Percentiles rank a stretch among this genome's conserved stretches.
phyloP scores from a whole-genome alignment of 345 rosid species.

The Euphorbia pulcherrima region DNA sequence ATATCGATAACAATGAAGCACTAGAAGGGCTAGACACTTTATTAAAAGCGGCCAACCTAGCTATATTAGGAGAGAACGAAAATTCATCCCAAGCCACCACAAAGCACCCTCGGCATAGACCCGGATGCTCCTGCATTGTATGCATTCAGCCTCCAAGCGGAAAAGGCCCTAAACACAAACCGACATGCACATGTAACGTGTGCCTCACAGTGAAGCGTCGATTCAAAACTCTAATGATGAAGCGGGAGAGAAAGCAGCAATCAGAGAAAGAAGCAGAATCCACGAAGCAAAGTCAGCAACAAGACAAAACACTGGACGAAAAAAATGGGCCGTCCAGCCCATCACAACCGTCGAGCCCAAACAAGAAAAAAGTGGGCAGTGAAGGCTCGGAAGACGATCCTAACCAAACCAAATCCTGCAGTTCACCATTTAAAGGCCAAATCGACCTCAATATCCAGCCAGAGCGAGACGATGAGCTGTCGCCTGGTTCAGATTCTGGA shows the following conservation, averaged over 20 bases:
- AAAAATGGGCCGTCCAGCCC: conserved; percentile 37
- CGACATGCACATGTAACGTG: conserved; percentile 67
- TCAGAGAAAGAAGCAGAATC: conserved; percentile 52
- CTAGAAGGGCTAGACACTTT: conserved; percentile 65
- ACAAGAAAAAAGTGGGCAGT: conserved; percentile 31
- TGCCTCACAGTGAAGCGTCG: conserved; percentile 79
- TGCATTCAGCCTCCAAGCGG: conserved; percentile 97
- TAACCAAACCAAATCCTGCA: conserved; percentile 38
- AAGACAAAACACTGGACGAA: conserved; percentile 42
- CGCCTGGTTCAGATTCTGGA: conserved; percentile 51
- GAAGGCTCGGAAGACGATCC: conserved; percentile 49
- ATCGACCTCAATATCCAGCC: conserved; percentile 93
- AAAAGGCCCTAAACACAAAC: conserved; percentile 78
- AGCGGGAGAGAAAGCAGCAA: conserved; percentile 72
- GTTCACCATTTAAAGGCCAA: conserved; percentile 62
- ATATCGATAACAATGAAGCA: conserved; percentile 40
- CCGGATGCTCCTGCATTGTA: conserved; percentile 87
- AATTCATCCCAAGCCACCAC: conserved; percentile 64
- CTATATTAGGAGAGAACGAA: conserved; percentile 58
- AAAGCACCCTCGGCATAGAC: conserved; percentile 90
- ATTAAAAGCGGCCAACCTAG: conserved; percentile 41
- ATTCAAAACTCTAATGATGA: conserved; percentile 54
- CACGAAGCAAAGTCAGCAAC: conserved; percentile 41
- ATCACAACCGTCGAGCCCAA: conserved; percentile 45
- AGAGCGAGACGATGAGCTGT: conserved; percentile 72